Conservation (phyloP, 768 basidiomycete genomes). For the Mrakia blollopis region DNA sequence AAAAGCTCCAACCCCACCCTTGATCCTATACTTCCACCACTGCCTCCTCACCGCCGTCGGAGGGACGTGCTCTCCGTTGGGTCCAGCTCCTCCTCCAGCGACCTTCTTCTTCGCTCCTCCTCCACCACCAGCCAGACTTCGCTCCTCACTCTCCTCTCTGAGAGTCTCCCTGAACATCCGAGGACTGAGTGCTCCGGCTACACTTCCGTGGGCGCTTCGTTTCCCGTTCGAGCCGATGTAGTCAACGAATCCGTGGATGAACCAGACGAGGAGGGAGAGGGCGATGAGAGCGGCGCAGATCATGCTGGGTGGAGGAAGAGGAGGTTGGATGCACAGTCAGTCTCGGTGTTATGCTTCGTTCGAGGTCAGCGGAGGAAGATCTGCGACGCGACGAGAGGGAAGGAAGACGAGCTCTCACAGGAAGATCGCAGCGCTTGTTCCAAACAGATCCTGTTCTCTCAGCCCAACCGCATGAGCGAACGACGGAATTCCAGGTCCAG, state of each 20-base stretch:
- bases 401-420: constrained; percentile 43
- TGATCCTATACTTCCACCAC: constrained; percentile 43
- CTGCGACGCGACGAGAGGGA: background rate
- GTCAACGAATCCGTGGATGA: constrained; percentile 52
- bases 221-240: constrained; percentile 33
- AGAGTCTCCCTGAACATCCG: constrained; percentile 26
- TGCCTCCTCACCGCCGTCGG: constrained; percentile 34
- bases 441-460: constrained; percentile 73
- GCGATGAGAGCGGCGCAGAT: constrained; percentile 68
- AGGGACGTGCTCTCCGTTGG: constrained; percentile 8
- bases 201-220: constrained; percentile 41
- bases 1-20: constrained; percentile 45
- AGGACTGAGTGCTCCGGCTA: constrained; percentile 35
- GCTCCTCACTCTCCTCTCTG: constrained; percentile 5
- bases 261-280: constrained; percentile 67
- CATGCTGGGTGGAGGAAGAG: constrained; percentile 37
- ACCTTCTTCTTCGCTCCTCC: constrained; percentile 34
- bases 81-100: constrained; percentile 37
- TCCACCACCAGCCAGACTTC: background rate
- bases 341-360: too few species aligned
- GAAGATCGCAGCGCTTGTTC: constrained; percentile 75
- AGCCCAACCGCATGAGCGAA: constrained; percentile 82
- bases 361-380: background rate
- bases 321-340: background rate
- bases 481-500: constrained; percentile 65